A percentile compares a stretch with the other conserved stretches of the same genome.
Conservation (phyloP, 1,139 yeast genomes). For the Sugiyamaella neomexicana region DNA sequence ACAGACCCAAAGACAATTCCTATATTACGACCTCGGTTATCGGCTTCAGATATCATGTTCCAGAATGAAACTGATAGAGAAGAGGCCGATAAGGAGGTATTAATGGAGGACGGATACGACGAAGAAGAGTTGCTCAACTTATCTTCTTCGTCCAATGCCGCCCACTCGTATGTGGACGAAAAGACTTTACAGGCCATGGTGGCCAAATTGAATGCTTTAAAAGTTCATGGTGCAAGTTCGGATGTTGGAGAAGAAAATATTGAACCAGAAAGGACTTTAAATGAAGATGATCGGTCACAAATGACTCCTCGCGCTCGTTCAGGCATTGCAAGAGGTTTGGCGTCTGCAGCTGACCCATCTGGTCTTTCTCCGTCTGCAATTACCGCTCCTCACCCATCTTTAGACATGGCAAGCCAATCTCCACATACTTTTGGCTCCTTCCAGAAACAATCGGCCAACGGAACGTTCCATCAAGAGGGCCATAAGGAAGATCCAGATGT, state of each 20-base stretch:
- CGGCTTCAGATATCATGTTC: slow-evolving; percentile 19
- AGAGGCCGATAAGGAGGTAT: slow-evolving; percentile 20
- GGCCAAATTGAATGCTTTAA: slow-evolving; percentile 63
- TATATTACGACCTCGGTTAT: slow-evolving; percentile 10
- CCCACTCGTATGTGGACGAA: slow-evolving; percentile 64
- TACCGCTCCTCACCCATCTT: slow-evolving; percentile 22
- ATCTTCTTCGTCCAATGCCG: slow-evolving; percentile 21
- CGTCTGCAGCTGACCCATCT: neutral
- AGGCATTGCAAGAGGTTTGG: neutral
- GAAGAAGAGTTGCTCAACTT: slow-evolving; percentile 17
- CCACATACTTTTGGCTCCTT: slow-evolving; percentile 22
- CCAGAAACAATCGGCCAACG: slow-evolving; percentile 30
- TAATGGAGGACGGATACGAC: slow-evolving; percentile 18
- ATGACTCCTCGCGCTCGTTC: neutral
- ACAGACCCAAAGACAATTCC: slow-evolving; percentile 17
- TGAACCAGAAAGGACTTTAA: neutral
- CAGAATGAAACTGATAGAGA: slow-evolving; percentile 17
- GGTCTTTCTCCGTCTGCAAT: neutral
- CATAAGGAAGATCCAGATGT: slow-evolving; percentile 59
- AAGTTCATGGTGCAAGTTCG: slow-evolving; percentile 19
- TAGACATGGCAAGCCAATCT: slow-evolving; percentile 19
- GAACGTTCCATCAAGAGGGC: slow-evolving; percentile 33
- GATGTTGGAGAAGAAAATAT: neutral
- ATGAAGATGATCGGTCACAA: neutral
- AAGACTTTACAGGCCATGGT: slow-evolving; percentile 65